Evolutionary conservation across 768 basidiomycete genomes (phyloP), one percentile per base, ranked within the genome.

Genomic region (Sarcodon aspratus): DNA sequence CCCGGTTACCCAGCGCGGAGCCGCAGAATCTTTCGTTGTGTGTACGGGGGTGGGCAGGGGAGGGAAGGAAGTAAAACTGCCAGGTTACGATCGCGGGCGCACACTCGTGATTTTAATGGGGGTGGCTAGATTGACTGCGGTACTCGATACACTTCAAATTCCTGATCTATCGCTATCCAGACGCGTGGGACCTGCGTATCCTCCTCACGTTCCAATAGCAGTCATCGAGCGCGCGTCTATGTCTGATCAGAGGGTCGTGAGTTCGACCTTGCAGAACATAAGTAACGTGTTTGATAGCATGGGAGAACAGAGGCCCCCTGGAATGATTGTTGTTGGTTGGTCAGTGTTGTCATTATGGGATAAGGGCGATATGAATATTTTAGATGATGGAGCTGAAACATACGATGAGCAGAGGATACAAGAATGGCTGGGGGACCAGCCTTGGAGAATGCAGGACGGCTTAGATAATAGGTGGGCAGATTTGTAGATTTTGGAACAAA

Each of bases 281-380:
- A 77, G 75, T 12, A 65, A 63, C 13, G 91, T 85, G 1, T 61
- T 97, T 61, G 81, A 83, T 49, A 78, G 74, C 52, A 67, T 74
- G 1, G 91, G 86, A 7, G 86, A 90, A 56, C 93, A 98, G 63
- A 68, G 94, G 34, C 92, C 94, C 13, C 96, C 96, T 0, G 96
- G 93, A 8, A 93, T 99, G 87, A 85, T 98, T 61, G 74, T 97
- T 32, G 73, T 99, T 55, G 96, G 96, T 2, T 99, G 94, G 94
- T 75, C 83, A 2, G 85, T 86, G 9, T 61, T 92, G 53, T 81
- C 85, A 36, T 65, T 98, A 42, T 82, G 85, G 63, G 81, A 77
- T 0, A 58, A 65, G 48, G 90, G 91, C 0, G 80, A 91, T 55
- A 72, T 85, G 18, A 69, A 68, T 9, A 75, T 94, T 3, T 67